Evolutionary conservation across 2,329 filamentous ascomycete genomes (phyloP), one percentile per base, ranked within the genome.

Genomic region (Rugonectria rugulosa): DNA sequence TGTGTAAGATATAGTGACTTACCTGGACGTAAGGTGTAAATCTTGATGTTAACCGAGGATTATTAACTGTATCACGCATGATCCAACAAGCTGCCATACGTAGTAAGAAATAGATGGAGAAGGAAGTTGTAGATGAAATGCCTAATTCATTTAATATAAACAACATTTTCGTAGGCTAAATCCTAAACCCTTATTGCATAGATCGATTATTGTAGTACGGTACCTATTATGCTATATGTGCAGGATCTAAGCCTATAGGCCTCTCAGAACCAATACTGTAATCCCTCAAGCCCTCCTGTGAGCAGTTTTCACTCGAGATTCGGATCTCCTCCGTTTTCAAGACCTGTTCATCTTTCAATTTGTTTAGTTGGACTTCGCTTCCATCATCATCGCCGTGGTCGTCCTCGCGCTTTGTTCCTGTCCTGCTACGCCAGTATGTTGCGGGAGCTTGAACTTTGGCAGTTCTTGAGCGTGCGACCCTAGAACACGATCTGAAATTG

Each of bases 271-370:
- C 31, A 6, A 19, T 15, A 14, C 38, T 19, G n/a, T 31, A 37
- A 11, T 54, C 37, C 4, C 37, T 26, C 5, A 38, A 31, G 9
- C 29, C 38, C 1, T 44, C 51, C 9, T 43, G 32, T 3, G 32
- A 32, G 14, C 8, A 21, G 7, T 38, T 53, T 19, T 59, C 56
- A 12, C 32, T 49, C 5, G 56, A 59, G 14, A 57, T 45, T 14
- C 47, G 41, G 5, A 61, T 36, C 34, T 61, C 56, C 21, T 61
- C 56, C 1, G 58, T 61, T 40, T 56, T 61, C n/a, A 56, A 37
- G 14, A 61, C 43, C 5, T 31, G 45, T 0, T 45, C 57, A 0
- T 29, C 15, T n/a, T 36, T 42, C 3, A 60, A 19, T 5, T 43
- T 14, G 17, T 58, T 57, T 5, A 59, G 21, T 9, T 54, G 40